Evolutionary conservation across 148 eudicot genomes (phyloP).

Genomic region (Camellia lanceoleosa): DNA sequence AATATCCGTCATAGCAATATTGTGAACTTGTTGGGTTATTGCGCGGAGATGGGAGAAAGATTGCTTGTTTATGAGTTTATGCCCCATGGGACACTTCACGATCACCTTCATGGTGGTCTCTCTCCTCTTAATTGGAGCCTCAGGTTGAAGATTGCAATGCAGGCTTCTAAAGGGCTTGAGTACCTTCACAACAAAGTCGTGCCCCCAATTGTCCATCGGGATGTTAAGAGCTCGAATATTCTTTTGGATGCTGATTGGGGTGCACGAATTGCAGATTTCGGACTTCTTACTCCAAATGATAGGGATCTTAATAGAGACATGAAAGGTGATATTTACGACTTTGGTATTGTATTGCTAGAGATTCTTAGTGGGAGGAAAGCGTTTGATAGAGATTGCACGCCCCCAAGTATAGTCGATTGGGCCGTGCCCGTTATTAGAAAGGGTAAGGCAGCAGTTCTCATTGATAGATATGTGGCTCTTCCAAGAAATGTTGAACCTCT

Average conservation of each 20-base stretch:
- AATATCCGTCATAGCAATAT: constrained; percentile 68
- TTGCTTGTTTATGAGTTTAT: constrained; percentile 90
- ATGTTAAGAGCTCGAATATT: constrained; percentile 78
- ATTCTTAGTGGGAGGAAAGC: constrained; percentile 88
- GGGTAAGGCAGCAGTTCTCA: constrained; percentile 70
- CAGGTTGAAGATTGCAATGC: constrained; percentile 72
- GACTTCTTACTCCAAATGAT: constrained; percentile 50
- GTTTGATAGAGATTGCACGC: constrained; percentile 66
- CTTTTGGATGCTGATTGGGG: constrained; percentile 81
- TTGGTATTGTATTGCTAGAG: constrained; percentile 82
- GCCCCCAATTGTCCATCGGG: constrained; percentile 80
- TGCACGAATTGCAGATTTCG: constrained; percentile 84
- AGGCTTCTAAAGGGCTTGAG: constrained; percentile 88
- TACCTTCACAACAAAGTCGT: constrained; percentile 68
- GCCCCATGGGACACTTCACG: constrained; percentile 87
- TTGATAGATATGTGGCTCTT: constrained; percentile 76
- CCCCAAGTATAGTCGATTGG: constrained; percentile 82
- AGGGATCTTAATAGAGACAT: constrained; percentile 48
- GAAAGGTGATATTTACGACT: constrained; percentile 65
- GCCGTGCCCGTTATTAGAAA: constrained; percentile 70
- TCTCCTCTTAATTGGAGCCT: constrained; percentile 74
- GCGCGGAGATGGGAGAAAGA: constrained; percentile 96
- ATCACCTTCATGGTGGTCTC: constrained; percentile 88
- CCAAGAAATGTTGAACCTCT: constrained; percentile 90
- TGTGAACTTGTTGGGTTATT: constrained; percentile 87